Evolutionary conservation across 257 asterid species (phyloP), one percentile per base, ranked within the genome.

Genomic region (Solanum peruvianum): DNA sequence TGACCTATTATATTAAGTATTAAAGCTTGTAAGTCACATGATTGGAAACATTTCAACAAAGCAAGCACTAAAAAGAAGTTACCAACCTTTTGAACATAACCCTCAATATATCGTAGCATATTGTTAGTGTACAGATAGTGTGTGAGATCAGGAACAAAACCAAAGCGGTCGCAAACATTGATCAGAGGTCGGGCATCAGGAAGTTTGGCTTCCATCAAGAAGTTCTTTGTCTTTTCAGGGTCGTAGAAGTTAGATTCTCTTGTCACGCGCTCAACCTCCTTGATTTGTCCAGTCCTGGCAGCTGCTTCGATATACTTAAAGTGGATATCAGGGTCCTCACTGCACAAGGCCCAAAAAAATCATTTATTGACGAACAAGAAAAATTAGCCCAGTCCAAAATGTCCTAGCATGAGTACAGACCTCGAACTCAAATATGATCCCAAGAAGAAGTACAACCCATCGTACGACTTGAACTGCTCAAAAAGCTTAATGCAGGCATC

Each of bases 301-400:
- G 99, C 99, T 78, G 98, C 96, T 90, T 97, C 99, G 49, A 97
- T 95, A 92, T 97, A 97, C 95, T 97, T 97, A 93, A 97, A 97
- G 92, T 97, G 99, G 91, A 97, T 97, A 41, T 96, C 99, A 80
- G 98, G 98, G 88, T 97, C 99, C 98, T 97, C 99, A 60, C 99
- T 97, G 96, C 77, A 87, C 45, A 29, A 18, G 69, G 45, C 69
- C 85, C 45, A 81, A 49, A 11, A 47, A 31, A 31, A 58, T 81
- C 21, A 81, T 10, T 49, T 18, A 81, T 49, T 49, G 45, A 11
- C 0, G 10, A 81, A 81, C 20, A 52, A 52, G 13, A 29, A 81
- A 81, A 80, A 49, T 29, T 49, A 52, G 45, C 31, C 31, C 31
- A 33, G 42, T 81, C 21, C 70, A 81, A 81, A 81, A 49, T 81